Percentiles rank a stretch among this genome's conserved stretches.
These are phyloP conservation scores for Epichloe coenophiala DNA, from an alignment of 2,329 filamentous ascomycete species.

Conservation along the genomic window DNA sequence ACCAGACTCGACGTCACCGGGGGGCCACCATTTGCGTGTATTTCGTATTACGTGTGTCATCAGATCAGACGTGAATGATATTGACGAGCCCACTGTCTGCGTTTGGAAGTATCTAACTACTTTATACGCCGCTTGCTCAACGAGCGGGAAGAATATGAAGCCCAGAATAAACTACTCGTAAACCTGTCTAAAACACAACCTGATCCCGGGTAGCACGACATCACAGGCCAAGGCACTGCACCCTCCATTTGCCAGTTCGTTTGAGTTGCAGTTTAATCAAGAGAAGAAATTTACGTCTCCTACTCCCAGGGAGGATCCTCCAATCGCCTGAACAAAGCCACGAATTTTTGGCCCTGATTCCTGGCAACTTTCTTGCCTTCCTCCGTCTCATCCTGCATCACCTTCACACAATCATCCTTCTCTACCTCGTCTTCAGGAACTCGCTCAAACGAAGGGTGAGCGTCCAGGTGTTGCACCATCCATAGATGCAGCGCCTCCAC, in stretches of 20 bases:
- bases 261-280: background rate
- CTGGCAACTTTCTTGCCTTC: conserved; percentile 93
- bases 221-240: background rate
- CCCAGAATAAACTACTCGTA: background rate
- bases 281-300: no score
- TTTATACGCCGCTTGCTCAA: background rate
- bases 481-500: conserved; percentile 86
- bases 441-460: conserved; percentile 66
- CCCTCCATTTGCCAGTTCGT: background rate
- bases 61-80: background rate
- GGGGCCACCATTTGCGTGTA: background rate
- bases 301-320: conserved; percentile 65
- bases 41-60: no score
- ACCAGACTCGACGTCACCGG: background rate
- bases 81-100: background rate
- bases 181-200: background rate
- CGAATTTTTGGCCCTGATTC: conserved; percentile 81
- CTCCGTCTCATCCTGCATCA: conserved; percentile 78
- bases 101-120: background rate
- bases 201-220: background rate
- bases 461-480: conserved; percentile 80
- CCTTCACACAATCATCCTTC: conserved; percentile 53
- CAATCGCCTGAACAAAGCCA: conserved; percentile 72
- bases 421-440: conserved; percentile 55
- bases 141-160: no score